Percentiles rank a stretch among this genome's conserved stretches.
These are phyloP conservation scores for Sicyos baderoa DNA, from an alignment of 306 rosid species.

Conservation along the genomic window DNA sequence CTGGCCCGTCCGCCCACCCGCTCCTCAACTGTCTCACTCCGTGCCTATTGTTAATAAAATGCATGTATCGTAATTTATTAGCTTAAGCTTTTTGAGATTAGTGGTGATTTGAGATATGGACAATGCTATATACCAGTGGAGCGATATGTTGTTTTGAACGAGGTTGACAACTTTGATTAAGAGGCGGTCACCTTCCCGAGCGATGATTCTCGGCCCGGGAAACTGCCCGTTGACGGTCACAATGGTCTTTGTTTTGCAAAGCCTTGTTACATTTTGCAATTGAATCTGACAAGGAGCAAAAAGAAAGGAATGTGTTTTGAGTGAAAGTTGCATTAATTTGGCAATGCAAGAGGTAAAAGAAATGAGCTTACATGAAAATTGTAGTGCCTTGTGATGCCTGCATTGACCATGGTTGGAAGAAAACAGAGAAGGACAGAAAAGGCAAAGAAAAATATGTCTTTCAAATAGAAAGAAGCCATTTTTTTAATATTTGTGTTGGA, in stretches of 20 bases:
- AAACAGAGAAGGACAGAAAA: slow-evolving; percentile 28
- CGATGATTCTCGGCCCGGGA: slow-evolving; percentile 61
- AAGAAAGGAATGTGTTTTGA: neutral
- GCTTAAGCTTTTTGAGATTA: neutral
- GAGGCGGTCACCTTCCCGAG: slow-evolving; percentile 68
- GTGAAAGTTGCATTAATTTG: neutral
- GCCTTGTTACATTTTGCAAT: slow-evolving; percentile 51
- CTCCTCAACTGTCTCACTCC: slow-evolving; percentile 51
- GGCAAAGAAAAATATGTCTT: slow-evolving; percentile 21
- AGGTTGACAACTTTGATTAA: slow-evolving; percentile 53
- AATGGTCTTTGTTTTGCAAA: slow-evolving; percentile 64
- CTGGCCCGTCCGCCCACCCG: slow-evolving; percentile 77
- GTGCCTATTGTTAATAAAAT: slow-evolving; percentile 32
- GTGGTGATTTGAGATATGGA: neutral
- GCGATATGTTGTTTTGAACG: slow-evolving; percentile 43
- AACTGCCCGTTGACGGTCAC: slow-evolving; percentile 57
- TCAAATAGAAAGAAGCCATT: slow-evolving; percentile 15
- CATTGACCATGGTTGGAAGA: slow-evolving; percentile 35
- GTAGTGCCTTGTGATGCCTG: slow-evolving; percentile 54
- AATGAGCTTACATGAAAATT: slow-evolving; percentile 38
- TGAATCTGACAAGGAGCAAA: slow-evolving; percentile 29
- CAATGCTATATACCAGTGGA: slow-evolving; percentile 43
- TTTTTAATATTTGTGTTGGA: neutral
- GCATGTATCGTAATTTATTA: neutral
- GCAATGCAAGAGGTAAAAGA: slow-evolving; percentile 10